phyloP scores from a whole-genome alignment of 2,329 filamentous ascomycete genomes.

The Hortaea sp. region DNA sequence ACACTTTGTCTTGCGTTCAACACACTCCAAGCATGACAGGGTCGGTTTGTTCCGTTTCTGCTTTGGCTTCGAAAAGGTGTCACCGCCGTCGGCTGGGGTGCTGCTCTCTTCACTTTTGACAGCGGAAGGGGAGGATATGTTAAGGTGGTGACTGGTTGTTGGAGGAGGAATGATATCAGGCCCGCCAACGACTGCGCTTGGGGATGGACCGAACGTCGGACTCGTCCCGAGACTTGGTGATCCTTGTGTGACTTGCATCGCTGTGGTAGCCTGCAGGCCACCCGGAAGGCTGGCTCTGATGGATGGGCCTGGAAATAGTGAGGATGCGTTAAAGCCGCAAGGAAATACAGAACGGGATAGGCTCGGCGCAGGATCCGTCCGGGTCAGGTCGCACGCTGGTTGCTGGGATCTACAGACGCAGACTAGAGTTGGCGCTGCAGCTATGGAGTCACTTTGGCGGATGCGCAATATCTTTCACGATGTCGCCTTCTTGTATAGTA shows the following conservation, averaged over 20 bases:
- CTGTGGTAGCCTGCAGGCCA: background rate
- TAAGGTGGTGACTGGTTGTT: background rate
- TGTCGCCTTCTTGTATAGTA: no score
- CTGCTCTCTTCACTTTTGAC: slow-evolving; percentile 1
- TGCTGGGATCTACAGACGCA: no score
- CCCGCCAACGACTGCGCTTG: background rate
- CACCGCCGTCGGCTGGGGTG: background rate
- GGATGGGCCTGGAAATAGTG: background rate
- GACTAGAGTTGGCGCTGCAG: no score
- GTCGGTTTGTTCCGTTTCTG: slow-evolving; percentile 81
- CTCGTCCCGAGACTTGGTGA: background rate
- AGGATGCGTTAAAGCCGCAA: background rate
- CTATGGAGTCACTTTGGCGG: no score
- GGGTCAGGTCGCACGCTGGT: no score
- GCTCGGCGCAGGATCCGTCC: no score
- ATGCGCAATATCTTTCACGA: no score
- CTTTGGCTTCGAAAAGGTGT: slow-evolving; percentile 33
- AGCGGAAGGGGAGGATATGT: background rate
- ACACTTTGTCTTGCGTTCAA: slow-evolving; percentile 69
- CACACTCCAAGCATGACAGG: slow-evolving; percentile 67
- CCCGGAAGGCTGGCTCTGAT: background rate
- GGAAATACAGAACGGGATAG: background rate
- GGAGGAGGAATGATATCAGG: background rate
- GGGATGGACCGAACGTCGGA: background rate
- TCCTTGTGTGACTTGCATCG: slow-evolving; percentile 4